These are phyloP conservation scores for Rubus idaeus DNA, from an alignment of 306 rosid species.

Conservation along the genomic window DNA sequence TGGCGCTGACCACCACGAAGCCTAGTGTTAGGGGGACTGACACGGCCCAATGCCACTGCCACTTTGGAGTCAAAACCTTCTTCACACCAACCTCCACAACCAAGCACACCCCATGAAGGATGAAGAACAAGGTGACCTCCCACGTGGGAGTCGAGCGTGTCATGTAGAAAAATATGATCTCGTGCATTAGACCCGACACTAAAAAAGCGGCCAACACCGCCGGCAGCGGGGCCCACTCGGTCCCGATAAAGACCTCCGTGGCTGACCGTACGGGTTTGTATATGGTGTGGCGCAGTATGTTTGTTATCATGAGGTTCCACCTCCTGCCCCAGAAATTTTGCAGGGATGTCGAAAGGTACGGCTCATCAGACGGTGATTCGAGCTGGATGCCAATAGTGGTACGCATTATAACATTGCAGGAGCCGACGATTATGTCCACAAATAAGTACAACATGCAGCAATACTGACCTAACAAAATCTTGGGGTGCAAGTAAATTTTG, in stretches of 20 bases:
- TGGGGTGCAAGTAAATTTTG: slow-evolving; percentile 2
- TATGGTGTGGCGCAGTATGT: slow-evolving; percentile 21
- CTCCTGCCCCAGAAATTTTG: slow-evolving; percentile 41
- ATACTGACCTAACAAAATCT: neutral
- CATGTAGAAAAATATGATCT: slow-evolving; percentile 25
- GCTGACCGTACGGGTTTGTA: slow-evolving; percentile 24
- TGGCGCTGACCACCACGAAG: slow-evolving; percentile 24
- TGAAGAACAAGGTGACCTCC: slow-evolving; percentile 37
- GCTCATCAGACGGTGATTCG: slow-evolving; percentile 29
- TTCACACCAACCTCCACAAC: slow-evolving; percentile 20
- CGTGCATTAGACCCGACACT: slow-evolving; percentile 43
- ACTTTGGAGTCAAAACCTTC: neutral
- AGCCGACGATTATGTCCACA: slow-evolving; percentile 26
- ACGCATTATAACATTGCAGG: slow-evolving; percentile 8
- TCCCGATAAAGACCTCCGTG: neutral
- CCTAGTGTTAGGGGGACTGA: slow-evolving; percentile 18
- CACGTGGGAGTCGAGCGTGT: slow-evolving; percentile 32
- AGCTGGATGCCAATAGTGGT: slow-evolving; percentile 28
- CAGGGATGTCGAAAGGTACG: slow-evolving; percentile 33
- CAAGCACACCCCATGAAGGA: slow-evolving; percentile 36
- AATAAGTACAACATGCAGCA: slow-evolving; percentile 19
- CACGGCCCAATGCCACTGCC: slow-evolving; percentile 23
- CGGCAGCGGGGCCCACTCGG: slow-evolving; percentile 1
- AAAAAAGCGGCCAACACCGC: slow-evolving; percentile 18
- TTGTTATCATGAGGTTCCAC: slow-evolving; percentile 32